A percentile compares a stretch with the other conserved stretches of the same genome.
phyloP scores from a whole-genome alignment of 768 basidiomycete species.

The Melanogaster broomeanus region DNA sequence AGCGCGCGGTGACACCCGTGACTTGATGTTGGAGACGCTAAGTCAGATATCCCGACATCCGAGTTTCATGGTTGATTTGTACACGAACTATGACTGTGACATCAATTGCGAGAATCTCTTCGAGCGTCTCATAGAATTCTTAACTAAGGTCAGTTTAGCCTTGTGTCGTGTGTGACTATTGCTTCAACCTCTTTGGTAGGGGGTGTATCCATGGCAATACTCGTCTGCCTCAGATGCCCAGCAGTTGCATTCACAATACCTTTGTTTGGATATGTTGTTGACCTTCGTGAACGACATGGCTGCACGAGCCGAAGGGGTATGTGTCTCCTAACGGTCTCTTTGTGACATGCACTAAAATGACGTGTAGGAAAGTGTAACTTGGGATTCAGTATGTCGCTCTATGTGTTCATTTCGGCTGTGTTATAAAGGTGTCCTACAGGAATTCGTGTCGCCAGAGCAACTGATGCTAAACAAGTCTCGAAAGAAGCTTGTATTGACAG shows the following conservation, averaged over 20 bases:
- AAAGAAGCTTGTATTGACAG: slow-evolving; percentile 84
- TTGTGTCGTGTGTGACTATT: slow-evolving; percentile 1
- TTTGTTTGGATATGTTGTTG: slow-evolving; percentile 86
- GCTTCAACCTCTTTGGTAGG: slow-evolving; percentile 42
- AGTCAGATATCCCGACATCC: slow-evolving; percentile 78
- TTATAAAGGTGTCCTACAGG: slow-evolving; percentile 36
- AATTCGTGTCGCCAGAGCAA: slow-evolving; percentile 54
- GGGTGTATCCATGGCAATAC: slow-evolving; percentile 74
- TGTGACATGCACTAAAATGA: slow-evolving; percentile 6
- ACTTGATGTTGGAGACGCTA: slow-evolving; percentile 87
- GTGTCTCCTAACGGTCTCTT: slow-evolving; percentile 20
- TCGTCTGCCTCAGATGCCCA: slow-evolving; percentile 59
- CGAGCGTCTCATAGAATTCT: slow-evolving; percentile 84
- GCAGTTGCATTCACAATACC: slow-evolving; percentile 77
- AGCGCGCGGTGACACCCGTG: slow-evolving; percentile 84
- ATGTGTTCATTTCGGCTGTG: background rate
- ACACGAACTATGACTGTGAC: slow-evolving; percentile 96
- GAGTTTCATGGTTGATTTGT: slow-evolving; percentile 94
- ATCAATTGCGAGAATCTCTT: slow-evolving; percentile 96
- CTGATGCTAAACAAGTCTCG: slow-evolving; percentile 73
- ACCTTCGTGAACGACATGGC: slow-evolving; percentile 90
- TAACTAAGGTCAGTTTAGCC: slow-evolving; percentile 68
- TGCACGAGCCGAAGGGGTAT: slow-evolving; percentile 52
- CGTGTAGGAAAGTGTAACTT: slow-evolving; percentile 46
- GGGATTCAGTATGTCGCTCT: slow-evolving; percentile 58